These are phyloP conservation scores for Quercus tomentella DNA, from an alignment of 331 rosid genomes.

Conservation along the genomic window DNA sequence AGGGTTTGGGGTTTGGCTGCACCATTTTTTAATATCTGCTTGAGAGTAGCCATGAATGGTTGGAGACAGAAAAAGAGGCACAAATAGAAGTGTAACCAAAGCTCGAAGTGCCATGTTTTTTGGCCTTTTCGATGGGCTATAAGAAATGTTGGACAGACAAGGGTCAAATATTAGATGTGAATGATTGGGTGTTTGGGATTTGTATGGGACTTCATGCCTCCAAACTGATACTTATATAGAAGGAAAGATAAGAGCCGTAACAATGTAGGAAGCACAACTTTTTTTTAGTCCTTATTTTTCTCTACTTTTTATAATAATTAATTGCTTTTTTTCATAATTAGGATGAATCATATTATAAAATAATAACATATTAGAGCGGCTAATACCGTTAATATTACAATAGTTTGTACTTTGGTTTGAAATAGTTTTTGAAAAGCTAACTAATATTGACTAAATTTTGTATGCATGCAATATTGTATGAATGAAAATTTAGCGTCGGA, in stretches of 20 bases:
- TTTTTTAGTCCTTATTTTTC: background rate
- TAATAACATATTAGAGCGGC: background rate
- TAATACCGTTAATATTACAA: background rate
- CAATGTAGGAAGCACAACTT: background rate
- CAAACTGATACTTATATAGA: background rate
- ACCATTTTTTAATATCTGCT: slow-evolving; percentile 57
- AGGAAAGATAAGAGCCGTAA: background rate
- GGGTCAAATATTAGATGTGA: background rate
- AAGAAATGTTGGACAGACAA: background rate
- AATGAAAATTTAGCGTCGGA: background rate
- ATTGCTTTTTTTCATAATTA: background rate
- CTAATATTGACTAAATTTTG: background rate
- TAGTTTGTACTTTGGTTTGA: background rate
- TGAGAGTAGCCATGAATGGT: slow-evolving; percentile 12
- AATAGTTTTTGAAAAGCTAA: background rate
- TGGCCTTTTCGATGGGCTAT: background rate
- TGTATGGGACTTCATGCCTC: background rate
- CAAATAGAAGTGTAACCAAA: slow-evolving; percentile 7
- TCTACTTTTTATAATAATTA: background rate
- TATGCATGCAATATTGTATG: background rate
- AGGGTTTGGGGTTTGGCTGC: slow-evolving; percentile 76
- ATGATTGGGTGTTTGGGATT: background rate
- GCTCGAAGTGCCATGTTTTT: slow-evolving; percentile 5
- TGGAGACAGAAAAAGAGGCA: slow-evolving; percentile 24
- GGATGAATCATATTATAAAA: background rate